Conservation (phyloP, 2,329 filamentous ascomycete species). For the Chrysoporthe deuterocubensis region DNA sequence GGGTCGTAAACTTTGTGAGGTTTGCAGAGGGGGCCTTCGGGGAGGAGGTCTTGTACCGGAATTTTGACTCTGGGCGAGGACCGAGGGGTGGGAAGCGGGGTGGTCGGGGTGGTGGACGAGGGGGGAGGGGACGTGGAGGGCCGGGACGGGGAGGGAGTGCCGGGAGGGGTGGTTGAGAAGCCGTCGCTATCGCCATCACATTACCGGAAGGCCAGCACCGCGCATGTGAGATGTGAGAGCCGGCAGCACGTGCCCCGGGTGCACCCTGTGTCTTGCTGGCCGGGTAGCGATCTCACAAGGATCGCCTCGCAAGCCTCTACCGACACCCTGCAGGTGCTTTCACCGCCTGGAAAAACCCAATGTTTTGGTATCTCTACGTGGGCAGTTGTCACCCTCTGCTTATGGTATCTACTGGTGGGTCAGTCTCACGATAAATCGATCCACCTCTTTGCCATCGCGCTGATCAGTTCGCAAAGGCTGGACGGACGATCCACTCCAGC, state of each 20-base stretch:
- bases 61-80: constrained; percentile 47
- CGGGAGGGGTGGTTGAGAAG: constrained; percentile 34
- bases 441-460: not conserved
- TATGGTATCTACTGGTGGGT: constrained; percentile 13
- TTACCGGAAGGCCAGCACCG: not conserved
- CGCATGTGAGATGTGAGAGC: not conserved
- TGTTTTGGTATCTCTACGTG: not conserved
- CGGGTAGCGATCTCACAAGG: not conserved
- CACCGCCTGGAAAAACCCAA: not conserved
- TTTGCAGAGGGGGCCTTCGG: constrained; percentile 81
- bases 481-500: not conserved
- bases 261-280: not conserved
- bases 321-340: not conserved
- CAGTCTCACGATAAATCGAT: not conserved
- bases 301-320: too few species aligned
- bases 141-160: constrained; percentile 46
- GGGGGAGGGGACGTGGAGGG: constrained; percentile 48
- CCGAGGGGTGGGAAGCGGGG: constrained; percentile 45
- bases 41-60: constrained; percentile 71
- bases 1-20: constrained; percentile 84
- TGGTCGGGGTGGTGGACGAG: constrained; percentile 38
- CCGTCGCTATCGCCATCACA: not conserved
- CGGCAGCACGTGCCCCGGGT: not conserved
- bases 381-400: not conserved
- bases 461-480: not conserved